These are phyloP conservation scores for Trametes gibbosa DNA, from an alignment of 768 basidiomycete genomes.

Conservation along the genomic window DNA sequence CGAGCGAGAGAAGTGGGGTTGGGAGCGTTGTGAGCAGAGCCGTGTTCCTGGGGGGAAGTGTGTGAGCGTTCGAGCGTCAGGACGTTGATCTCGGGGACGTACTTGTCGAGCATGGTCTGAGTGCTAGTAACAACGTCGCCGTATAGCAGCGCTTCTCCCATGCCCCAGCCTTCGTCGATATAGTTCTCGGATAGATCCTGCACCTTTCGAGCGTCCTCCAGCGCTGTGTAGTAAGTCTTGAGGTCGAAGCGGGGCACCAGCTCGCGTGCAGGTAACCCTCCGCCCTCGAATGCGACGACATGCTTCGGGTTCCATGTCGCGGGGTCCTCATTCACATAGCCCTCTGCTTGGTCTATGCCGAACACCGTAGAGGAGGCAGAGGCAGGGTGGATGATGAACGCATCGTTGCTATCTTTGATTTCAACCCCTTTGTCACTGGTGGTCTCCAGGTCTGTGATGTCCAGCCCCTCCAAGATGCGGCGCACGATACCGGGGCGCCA, in stretches of 20 bases:
- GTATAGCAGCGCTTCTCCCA: slow-evolving; percentile 82
- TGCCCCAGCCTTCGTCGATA: slow-evolving; percentile 41
- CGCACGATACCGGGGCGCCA: slow-evolving; percentile 34
- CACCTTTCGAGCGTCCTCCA: slow-evolving; percentile 36
- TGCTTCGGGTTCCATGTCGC: slow-evolving; percentile 47
- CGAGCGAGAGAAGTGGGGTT: slow-evolving; percentile 76
- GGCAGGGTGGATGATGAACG: slow-evolving; percentile 55
- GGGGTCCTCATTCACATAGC: slow-evolving; percentile 26
- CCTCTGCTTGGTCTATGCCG: slow-evolving; percentile 25
- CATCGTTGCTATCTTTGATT: slow-evolving; percentile 69
- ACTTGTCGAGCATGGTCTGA: slow-evolving; percentile 94
- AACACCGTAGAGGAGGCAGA: slow-evolving; percentile 28
- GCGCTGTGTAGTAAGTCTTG: slow-evolving; percentile 51
- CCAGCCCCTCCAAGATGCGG: slow-evolving; percentile 37
- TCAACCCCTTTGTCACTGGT: slow-evolving; percentile 29
- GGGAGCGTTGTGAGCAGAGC: slow-evolving; percentile 66
- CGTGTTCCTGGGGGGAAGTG: slow-evolving; percentile 62
- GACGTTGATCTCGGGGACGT: slow-evolving; percentile 30
- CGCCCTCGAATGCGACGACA: slow-evolving; percentile 50
- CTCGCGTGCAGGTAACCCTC: slow-evolving; percentile 44
- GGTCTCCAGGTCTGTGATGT: slow-evolving; percentile 28
- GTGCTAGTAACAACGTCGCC: slow-evolving; percentile 91
- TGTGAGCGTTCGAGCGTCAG: background rate
- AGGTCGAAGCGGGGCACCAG: slow-evolving; percentile 77
- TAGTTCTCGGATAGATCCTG: slow-evolving; percentile 24